These are phyloP conservation scores for Chalciporus sp. DNA, from an alignment of 1,284 basidiomycete genomes.

Conservation along the genomic window DNA sequence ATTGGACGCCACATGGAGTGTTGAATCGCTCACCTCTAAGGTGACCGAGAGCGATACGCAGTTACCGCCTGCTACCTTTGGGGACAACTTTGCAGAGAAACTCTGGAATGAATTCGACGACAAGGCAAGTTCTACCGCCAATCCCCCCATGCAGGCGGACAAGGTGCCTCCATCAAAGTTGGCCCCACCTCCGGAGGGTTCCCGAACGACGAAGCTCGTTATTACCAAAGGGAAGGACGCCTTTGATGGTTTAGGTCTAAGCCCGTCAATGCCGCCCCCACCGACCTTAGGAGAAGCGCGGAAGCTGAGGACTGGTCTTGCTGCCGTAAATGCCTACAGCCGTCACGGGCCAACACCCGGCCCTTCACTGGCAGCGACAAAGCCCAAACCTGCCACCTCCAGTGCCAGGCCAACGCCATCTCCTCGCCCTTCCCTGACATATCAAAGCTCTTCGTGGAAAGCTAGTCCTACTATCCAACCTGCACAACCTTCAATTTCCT, in stretches of 20 bases:
- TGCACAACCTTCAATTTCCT: slow-evolving; percentile 23
- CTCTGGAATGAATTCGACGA: slow-evolving; percentile 53
- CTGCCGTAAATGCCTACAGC: slow-evolving; percentile 43
- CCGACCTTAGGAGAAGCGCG: slow-evolving; percentile 78
- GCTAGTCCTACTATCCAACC: slow-evolving; percentile 15
- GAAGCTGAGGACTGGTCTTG: slow-evolving; percentile 66
- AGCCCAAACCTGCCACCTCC: slow-evolving; percentile 35
- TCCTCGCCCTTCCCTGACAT: slow-evolving; percentile 43
- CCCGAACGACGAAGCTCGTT: slow-evolving; percentile 30
- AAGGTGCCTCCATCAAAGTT: slow-evolving; percentile 26
- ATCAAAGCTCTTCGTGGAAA: slow-evolving; percentile 23
- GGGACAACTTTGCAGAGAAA: slow-evolving; percentile 60
- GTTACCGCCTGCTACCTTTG: slow-evolving; percentile 31
- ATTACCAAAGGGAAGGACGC: slow-evolving; percentile 60
- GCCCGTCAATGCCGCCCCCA: slow-evolving; percentile 45
- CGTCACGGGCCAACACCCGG: slow-evolving; percentile 24
- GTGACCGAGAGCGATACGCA: slow-evolving; percentile 24
- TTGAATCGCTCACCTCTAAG: slow-evolving; percentile 33
- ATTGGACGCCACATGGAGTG: slow-evolving; percentile 52
- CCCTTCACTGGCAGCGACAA: slow-evolving; percentile 26
- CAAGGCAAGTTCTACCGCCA: slow-evolving; percentile 27
- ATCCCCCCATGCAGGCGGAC: slow-evolving; percentile 26
- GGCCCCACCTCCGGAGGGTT: slow-evolving; percentile 30
- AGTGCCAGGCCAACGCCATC: slow-evolving; percentile 44
- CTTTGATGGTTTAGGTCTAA: slow-evolving; percentile 72